These are phyloP conservation scores for Phyllosticta capitalensis DNA, from an alignment of 2,329 filamentous ascomycete genomes.

Conservation along the genomic window DNA sequence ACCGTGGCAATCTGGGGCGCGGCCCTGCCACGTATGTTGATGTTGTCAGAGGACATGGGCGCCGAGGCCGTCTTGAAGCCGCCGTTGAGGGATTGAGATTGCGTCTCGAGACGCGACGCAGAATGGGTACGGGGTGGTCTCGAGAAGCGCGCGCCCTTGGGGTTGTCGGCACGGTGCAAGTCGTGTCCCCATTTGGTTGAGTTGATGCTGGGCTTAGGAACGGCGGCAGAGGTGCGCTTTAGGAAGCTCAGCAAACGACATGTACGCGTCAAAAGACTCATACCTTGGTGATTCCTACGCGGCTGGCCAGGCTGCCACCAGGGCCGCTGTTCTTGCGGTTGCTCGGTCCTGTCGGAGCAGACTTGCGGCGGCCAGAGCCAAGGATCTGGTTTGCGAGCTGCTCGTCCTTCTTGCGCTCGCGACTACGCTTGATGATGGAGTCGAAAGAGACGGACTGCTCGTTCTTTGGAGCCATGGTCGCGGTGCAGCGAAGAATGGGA, in stretches of 20 bases:
- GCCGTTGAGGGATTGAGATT: conserved; percentile 23
- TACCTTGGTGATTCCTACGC: conserved; percentile 65
- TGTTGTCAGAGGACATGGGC: conserved; percentile 36
- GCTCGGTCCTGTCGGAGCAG: conserved; percentile 41
- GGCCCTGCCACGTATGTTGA: conserved; percentile 59
- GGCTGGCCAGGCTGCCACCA: conserved; percentile 47
- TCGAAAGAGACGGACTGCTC: conserved; percentile 10
- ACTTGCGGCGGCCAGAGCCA: conserved; percentile 49
- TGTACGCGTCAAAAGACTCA: neutral
- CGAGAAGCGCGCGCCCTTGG: conserved; percentile 25
- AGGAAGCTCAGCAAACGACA: neutral
- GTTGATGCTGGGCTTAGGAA: conserved; percentile 31
- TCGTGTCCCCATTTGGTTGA: conserved; percentile 64
- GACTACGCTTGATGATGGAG: conserved; percentile 21
- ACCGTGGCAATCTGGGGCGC: conserved; percentile 43
- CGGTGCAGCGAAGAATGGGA: neutral
- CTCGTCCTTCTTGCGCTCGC: conserved; percentile 62
- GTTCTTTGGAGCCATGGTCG: conserved; percentile 9
- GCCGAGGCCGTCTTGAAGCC: conserved; percentile 17
- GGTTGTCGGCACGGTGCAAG: conserved; percentile 41
- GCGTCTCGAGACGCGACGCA: conserved; percentile 32
- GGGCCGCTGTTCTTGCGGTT: conserved; percentile 25
- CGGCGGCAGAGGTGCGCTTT: conserved; percentile 17
- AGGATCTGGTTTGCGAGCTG: conserved; percentile 65
- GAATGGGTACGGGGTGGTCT: conserved; percentile 29